These are phyloP conservation scores for Suhomyces sp. DNA, from an alignment of 805 yeast species.

Conservation along the genomic window DNA sequence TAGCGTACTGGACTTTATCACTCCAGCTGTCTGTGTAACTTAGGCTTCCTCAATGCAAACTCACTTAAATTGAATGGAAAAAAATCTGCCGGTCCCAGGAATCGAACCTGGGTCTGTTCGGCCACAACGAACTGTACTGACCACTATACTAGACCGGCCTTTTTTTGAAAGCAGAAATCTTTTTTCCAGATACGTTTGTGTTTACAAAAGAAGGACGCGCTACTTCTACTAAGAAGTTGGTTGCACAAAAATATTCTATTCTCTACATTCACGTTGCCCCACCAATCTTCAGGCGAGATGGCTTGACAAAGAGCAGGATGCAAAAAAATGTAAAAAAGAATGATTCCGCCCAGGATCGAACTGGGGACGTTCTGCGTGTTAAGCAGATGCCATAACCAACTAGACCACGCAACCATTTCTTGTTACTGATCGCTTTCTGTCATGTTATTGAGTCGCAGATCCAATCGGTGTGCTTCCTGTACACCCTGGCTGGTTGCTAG, in stretches of 20 bases:
- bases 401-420: conserved; percentile 89
- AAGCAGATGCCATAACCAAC: conserved; percentile 99
- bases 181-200: too few relatives aligned
- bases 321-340: neutral
- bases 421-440: neutral
- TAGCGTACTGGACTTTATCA: too few relatives aligned
- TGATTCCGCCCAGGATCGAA: conserved; percentile 99
- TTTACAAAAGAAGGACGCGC: too few relatives aligned
- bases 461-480: too few relatives aligned
- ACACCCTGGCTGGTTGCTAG: too few relatives aligned
- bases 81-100: conserved; percentile 16
- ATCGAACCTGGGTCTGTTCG: conserved; percentile 18
- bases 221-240: too few relatives aligned
- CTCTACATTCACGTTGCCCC: neutral
- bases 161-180: neutral
- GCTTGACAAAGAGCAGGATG: neutral
- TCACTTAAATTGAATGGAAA: too few relatives aligned
- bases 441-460: too few relatives aligned
- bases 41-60: too few relatives aligned
- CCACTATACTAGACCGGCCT: conserved; percentile 17
- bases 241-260: too few relatives aligned
- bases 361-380: conserved; percentile 99
- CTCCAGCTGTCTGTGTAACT: too few relatives aligned
- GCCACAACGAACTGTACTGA: conserved; percentile 19
- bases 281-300: neutral